These are phyloP conservation scores for Colletotrichum theobromicola DNA, from an alignment of 2,329 filamentous ascomycete species.

Conservation along the genomic window DNA sequence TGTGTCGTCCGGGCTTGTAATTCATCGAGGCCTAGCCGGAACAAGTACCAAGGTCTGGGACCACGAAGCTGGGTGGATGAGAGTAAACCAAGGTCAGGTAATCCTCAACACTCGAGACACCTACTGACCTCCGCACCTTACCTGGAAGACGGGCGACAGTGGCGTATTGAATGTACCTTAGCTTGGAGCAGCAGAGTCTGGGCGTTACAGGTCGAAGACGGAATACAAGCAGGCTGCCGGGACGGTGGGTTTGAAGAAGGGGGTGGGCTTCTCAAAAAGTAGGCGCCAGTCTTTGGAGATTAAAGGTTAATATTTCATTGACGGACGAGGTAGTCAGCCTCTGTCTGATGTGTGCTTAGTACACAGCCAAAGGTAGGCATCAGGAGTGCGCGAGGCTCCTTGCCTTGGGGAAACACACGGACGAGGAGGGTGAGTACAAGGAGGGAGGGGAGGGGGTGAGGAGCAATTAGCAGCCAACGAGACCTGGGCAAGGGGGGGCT, in stretches of 20 bases:
- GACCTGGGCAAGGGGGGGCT: neutral
- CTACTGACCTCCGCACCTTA: neutral
- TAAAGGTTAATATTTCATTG: conserved; percentile 13
- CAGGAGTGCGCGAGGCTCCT: conserved; percentile 16
- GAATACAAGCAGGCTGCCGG: conserved; percentile 20
- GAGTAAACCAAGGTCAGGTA: neutral
- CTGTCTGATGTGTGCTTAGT: neutral
- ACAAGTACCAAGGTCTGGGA: neutral
- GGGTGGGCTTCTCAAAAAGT: conserved; percentile 15
- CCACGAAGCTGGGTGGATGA: neutral
- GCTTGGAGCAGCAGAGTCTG: conserved; percentile 16
- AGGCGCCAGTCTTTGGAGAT: conserved; percentile 13
- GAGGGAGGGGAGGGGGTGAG: conserved; percentile 3
- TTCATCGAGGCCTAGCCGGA: conserved; percentile 1
- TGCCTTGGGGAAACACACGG: conserved; percentile 18
- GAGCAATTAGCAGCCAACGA: conserved; percentile 1
- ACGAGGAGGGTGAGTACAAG: conserved; percentile 7
- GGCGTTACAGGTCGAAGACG: conserved; percentile 14
- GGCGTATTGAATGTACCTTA: conserved; percentile 11
- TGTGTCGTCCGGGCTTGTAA: neutral
- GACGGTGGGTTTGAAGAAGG: conserved; percentile 15
- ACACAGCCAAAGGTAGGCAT: neutral
- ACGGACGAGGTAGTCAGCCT: conserved; percentile 1
- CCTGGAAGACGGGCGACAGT: conserved; percentile 1
- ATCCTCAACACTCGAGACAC: neutral